Evolutionary conservation across 306 rosid genomes (phyloP), one percentile per base, ranked within the genome.

Genomic region (Mimosa pudica): DNA sequence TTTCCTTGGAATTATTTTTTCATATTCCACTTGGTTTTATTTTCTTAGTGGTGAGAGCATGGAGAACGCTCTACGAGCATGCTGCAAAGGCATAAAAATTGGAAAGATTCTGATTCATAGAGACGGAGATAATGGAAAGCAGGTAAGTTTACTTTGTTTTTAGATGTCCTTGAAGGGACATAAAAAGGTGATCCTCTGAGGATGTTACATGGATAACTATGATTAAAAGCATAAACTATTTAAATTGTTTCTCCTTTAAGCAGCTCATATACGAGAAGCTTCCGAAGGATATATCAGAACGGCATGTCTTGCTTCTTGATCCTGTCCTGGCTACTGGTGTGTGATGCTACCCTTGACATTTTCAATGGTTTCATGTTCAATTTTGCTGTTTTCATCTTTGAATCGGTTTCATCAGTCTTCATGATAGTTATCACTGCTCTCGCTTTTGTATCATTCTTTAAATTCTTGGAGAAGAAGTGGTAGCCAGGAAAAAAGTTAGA

Each of bases 321-420:
- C 99, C 99, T 8, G 99, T 95, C 84, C 97, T 95, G 77, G 99
- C 96, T 73, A 95, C 99, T 79, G 99, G 99, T 95, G 87, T 61
- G 20, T 55, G 66, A 70, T 74, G 60, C 5, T 47, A 36, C 78
- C 62, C 69, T n/a, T 5, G 71, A 74, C 35, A 71, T 17, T 69
- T 73, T 36, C 44, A 63, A 76, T 81, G 76, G 2, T 20, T 66
- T 73, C 63, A 65, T 83, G 30, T 70, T 65, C 48, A 48, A 54
- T 73, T 78, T 68, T 9, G 32, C 38, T 33, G 57, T 67, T 30
- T 52, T 52, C 80, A 11, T 65, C 45, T 51, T 80, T 57, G 63
- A 67, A 46, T 77, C 66, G 78, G 47, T 45, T 48, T 78, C 77
- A 66, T 33, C 11, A 72, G n/a, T 42, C 18, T 69, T 65, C 47